phyloP scores from a whole-genome alignment of 495 filamentous ascomycete species.

The Cercophora sp. region DNA sequence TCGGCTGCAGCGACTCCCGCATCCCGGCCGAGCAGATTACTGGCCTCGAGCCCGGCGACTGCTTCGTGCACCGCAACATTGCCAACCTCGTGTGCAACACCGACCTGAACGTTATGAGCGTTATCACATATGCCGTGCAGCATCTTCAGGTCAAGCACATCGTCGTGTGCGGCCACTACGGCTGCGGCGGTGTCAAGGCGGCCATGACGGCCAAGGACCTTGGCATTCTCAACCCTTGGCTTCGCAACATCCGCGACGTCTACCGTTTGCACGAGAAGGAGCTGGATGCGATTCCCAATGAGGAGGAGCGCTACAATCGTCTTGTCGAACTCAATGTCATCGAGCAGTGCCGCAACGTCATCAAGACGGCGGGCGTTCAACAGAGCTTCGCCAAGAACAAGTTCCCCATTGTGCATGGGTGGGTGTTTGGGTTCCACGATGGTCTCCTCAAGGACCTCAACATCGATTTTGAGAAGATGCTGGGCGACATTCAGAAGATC shows the following conservation, averaged over 20 bases:
- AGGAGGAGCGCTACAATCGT: conserved; percentile 45
- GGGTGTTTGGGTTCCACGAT: conserved; percentile 53
- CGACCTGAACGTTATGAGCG: conserved; percentile 58
- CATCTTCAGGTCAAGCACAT: conserved; percentile 61
- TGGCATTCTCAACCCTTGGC: conserved; percentile 58
- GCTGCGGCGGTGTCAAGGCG: conserved; percentile 61
- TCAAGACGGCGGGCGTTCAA: conserved; percentile 56
- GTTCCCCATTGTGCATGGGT: conserved; percentile 54
- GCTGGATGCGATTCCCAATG: conserved; percentile 48
- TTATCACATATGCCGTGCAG: conserved; percentile 58
- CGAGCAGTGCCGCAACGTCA: conserved; percentile 55
- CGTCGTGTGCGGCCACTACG: conserved; percentile 62
- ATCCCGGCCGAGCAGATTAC: conserved; percentile 59
- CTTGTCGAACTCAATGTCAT: conserved; percentile 58
- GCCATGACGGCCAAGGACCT: conserved; percentile 56
- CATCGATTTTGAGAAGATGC: conserved; percentile 41
- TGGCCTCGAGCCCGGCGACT: conserved; percentile 56
- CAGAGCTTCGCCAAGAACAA: conserved; percentile 46
- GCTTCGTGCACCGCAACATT: conserved; percentile 62
- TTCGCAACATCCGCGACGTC: conserved; percentile 58
- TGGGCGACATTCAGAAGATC: conserved; percentile 52
- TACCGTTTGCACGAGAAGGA: conserved; percentile 55
- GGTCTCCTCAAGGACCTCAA: conserved; percentile 53
- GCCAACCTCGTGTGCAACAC: conserved; percentile 58
- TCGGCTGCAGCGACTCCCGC: conserved; percentile 61